Evolutionary conservation across 345 rosid genomes (phyloP).

Genomic region (Jatropha curcas): DNA sequence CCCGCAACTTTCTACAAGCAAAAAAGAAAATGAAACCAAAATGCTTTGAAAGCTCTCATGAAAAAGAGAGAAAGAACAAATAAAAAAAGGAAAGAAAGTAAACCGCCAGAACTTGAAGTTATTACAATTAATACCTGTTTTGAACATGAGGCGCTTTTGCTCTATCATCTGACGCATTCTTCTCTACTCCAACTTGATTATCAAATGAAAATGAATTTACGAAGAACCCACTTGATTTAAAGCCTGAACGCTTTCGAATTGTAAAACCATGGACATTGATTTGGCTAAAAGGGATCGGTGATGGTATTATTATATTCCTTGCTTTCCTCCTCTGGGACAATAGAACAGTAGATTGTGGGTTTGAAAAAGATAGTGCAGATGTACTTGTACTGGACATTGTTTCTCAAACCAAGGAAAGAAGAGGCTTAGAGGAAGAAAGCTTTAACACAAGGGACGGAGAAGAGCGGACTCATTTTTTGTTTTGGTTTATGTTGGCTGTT

Average conservation of each 20-base stretch:
- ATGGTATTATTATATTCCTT: not conserved
- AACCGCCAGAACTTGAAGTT: not conserved
- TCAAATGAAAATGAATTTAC: constrained; percentile 24
- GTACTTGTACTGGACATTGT: constrained; percentile 35
- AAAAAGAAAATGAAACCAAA: not conserved
- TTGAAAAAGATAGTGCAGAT: constrained; percentile 30
- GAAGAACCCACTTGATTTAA: constrained; percentile 20
- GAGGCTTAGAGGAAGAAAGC: not conserved
- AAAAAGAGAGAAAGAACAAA: not conserved
- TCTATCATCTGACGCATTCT: constrained; percentile 6
- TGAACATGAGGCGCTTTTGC: constrained; percentile 32
- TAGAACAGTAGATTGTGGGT: constrained; percentile 22
- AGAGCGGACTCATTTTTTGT: not conserved
- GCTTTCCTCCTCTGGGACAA: constrained; percentile 18
- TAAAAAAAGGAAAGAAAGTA: not conserved
- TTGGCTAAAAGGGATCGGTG: constrained; percentile 13
- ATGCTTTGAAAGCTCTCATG: too few relatives aligned
- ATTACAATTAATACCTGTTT: constrained; percentile 45
- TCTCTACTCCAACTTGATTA: constrained; percentile 17
- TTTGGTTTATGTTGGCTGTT: not conserved
- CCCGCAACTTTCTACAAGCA: too few relatives aligned
- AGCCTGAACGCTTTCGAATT: constrained; percentile 17
- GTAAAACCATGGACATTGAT: constrained; percentile 24
- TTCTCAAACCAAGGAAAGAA: not conserved
- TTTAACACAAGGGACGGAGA: too few relatives aligned